Conservation (phyloP, 495 filamentous ascomycete genomes). For the Xylaria venustula region DNA sequence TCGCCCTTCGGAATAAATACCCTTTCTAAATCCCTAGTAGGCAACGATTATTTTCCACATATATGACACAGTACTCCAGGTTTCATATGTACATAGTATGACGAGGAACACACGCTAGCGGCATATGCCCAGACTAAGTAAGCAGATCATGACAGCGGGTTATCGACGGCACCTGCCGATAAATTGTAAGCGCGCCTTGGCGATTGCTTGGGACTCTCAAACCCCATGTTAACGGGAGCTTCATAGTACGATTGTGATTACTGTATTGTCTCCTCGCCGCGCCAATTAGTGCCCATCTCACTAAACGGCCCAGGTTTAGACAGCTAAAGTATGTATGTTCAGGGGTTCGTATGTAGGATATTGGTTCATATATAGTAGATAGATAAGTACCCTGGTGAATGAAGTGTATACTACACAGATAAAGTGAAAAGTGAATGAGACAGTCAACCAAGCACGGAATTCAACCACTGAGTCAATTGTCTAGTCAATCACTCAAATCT, state of each 20-base stretch:
- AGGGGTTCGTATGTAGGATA: too few relatives aligned
- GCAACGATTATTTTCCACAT: background rate
- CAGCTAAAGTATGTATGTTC: too few relatives aligned
- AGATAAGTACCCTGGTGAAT: too few relatives aligned
- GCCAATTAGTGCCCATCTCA: background rate
- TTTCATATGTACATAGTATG: too few relatives aligned
- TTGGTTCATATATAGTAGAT: too few relatives aligned
- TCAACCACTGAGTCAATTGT: too few relatives aligned
- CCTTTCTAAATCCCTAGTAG: conserved; percentile 4
- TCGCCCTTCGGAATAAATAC: conserved; percentile 3
- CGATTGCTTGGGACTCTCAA: background rate
- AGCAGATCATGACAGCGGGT: background rate
- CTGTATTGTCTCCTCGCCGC: background rate
- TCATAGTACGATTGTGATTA: conserved; percentile 1
- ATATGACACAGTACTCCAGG: background rate
- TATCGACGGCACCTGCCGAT: background rate
- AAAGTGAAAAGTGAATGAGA: too few relatives aligned
- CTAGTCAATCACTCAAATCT: too few relatives aligned
- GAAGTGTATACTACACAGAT: too few relatives aligned
- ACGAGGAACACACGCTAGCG: too few relatives aligned
- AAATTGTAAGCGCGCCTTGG: background rate
- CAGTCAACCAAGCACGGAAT: too few relatives aligned
- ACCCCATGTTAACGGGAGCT: background rate
- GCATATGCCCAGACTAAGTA: background rate
- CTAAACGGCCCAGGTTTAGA: background rate